Conservation (phyloP, 805 yeast species). For the Candida vartiovaarae region DNA sequence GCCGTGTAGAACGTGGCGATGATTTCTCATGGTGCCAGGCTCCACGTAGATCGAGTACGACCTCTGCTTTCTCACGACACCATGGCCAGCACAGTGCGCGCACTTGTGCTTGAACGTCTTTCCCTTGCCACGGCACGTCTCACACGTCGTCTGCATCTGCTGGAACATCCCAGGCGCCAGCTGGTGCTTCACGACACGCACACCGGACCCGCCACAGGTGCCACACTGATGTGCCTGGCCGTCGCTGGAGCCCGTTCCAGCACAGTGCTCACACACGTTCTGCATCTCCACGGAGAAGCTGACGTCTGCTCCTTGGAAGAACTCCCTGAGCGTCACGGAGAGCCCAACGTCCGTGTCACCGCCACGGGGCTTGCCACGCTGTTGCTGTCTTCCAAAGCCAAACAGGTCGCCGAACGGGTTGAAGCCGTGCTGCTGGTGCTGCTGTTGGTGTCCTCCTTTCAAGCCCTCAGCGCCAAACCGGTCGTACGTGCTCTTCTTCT, state of each 20-base stretch:
- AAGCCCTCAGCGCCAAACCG: conserved; percentile 71
- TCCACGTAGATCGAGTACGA: conserved; percentile 53
- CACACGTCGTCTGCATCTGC: conserved; percentile 74
- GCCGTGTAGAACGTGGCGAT: conserved; percentile 53
- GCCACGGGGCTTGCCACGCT: conserved; percentile 46
- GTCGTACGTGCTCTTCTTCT: conserved; percentile 65
- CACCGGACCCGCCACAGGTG: conserved; percentile 72
- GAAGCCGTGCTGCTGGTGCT: conserved; percentile 36
- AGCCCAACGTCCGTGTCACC: conserved; percentile 52
- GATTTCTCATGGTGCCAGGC: conserved; percentile 64
- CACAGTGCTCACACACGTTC: conserved; percentile 69
- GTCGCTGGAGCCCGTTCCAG: conserved; percentile 83
- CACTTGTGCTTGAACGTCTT: conserved; percentile 58
- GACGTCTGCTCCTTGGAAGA: conserved; percentile 59
- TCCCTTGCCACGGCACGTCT: conserved; percentile 76
- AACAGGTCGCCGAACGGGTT: conserved; percentile 64
- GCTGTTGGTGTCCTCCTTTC: conserved; percentile 42
- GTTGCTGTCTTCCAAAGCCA: conserved; percentile 31
- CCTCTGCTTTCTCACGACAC: conserved; percentile 51
- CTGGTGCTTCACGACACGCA: conserved; percentile 56
- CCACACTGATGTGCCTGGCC: conserved; percentile 60
- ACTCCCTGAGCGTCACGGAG: conserved; percentile 52
- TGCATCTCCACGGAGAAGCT: conserved; percentile 63
- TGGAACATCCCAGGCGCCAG: conserved; percentile 90
- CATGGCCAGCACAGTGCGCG: conserved; percentile 60